phyloP scores from a whole-genome alignment of 2,329 filamentous ascomycete genomes.

The Clonostachys rosea region DNA sequence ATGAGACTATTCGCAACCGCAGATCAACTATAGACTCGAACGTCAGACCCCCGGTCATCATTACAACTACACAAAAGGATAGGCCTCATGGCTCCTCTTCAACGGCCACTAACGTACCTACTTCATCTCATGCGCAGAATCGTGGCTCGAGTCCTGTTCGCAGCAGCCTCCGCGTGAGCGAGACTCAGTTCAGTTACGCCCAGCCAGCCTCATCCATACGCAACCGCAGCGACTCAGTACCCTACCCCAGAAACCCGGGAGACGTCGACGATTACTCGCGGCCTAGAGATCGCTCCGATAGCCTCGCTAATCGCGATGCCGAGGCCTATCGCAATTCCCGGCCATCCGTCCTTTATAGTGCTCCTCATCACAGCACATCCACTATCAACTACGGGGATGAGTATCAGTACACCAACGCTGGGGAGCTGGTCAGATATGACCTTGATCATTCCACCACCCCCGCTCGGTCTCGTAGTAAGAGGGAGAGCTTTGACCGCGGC shows the following conservation, averaged over 20 bases:
- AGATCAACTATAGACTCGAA: constrained; percentile 47
- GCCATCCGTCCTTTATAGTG: constrained; percentile 34
- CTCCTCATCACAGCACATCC: constrained; percentile 30
- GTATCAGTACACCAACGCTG: constrained; percentile 60
- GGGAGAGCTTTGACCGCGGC: constrained; percentile 50
- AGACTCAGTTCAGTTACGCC: constrained; percentile 42
- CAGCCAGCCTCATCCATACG: constrained; percentile 43
- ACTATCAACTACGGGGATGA: constrained; percentile 51
- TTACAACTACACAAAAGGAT: constrained; percentile 46
- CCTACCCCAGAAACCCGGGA: background rate
- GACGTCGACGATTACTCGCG: constrained; percentile 3
- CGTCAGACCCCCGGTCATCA: constrained; percentile 47
- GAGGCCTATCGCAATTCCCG: constrained; percentile 44
- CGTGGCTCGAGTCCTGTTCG: constrained; percentile 39
- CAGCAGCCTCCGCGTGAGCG: constrained; percentile 47
- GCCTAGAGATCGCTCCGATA: constrained; percentile 40
- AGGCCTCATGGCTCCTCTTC: constrained; percentile 28
- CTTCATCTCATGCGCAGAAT: constrained; percentile 21
- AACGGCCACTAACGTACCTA: constrained; percentile 8
- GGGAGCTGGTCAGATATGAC: constrained; percentile 58
- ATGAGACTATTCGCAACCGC: constrained; percentile 42
- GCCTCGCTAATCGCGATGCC: constrained; percentile 26
- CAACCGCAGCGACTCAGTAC: background rate
- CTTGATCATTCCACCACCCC: constrained; percentile 44
- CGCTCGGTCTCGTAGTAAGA: constrained; percentile 29